phyloP scores from a whole-genome alignment of 352 stramenopile species.

The Globisporangium cylindrosporum region DNA sequence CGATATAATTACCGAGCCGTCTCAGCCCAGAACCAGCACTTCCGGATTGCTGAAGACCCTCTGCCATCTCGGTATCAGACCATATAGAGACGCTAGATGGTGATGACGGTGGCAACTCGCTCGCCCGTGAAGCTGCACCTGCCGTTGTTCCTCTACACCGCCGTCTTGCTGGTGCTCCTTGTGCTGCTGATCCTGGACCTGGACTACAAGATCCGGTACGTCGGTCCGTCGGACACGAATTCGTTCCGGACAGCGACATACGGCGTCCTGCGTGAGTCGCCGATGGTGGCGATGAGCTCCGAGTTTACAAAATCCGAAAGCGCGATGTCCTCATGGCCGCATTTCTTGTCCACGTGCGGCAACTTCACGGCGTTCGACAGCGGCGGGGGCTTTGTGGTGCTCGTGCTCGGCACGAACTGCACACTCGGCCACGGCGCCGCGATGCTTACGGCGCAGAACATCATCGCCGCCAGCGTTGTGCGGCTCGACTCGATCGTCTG shows the following conservation, averaged over 20 bases:
- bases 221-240: constrained; percentile 6
- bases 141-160: constrained; percentile 2
- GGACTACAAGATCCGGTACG: constrained; percentile 10
- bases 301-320: neutral
- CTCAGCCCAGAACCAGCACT: neutral
- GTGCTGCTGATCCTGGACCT: constrained; percentile 11
- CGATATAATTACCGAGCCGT: neutral
- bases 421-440: constrained; percentile 9
- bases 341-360: constrained; percentile 20
- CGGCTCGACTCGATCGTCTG: constrained; percentile 24
- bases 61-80: too few species aligned
- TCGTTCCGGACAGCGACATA: constrained; percentile 12
- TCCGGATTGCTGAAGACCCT: neutral
- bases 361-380: constrained; percentile 20
- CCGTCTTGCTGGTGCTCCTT: constrained; percentile 2
- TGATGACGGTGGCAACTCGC: neutral
- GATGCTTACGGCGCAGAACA: constrained; percentile 8
- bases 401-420: constrained; percentile 21
- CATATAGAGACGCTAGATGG: neutral
- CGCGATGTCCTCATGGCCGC: constrained; percentile 17
- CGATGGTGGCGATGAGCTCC: neutral
- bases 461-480: constrained; percentile 21
- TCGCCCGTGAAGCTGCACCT: constrained; percentile 7
- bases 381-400: constrained; percentile 14
- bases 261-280: constrained; percentile 3